Conservation (phyloP, 108 stramenopile genomes). For the Discostella stelligeroides region DNA sequence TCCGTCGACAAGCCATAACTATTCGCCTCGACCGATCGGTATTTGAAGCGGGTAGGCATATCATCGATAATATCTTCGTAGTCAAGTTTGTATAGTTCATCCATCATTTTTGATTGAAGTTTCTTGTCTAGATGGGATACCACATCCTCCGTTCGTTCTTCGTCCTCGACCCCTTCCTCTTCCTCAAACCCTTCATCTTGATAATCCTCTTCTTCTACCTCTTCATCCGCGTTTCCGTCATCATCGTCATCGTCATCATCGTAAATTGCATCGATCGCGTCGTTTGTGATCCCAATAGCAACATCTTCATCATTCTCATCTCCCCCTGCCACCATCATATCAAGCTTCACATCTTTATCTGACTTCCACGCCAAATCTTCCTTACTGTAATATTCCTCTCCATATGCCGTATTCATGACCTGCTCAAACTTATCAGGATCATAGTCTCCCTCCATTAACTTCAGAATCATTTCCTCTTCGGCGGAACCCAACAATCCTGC, state of each 20-base stretch:
- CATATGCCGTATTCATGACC: slow-evolving; percentile 87
- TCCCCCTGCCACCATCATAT: slow-evolving; percentile 51
- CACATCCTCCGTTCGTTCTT: slow-evolving; percentile 24
- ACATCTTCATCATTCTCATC: slow-evolving; percentile 58
- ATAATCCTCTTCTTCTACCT: slow-evolving; percentile 54
- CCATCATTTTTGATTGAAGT: slow-evolving; percentile 72
- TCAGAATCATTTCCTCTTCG: slow-evolving; percentile 76
- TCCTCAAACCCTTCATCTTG: slow-evolving; percentile 49
- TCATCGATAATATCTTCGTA: slow-evolving; percentile 98
- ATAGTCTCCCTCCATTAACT: slow-evolving; percentile 94
- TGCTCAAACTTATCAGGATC: slow-evolving; percentile 93
- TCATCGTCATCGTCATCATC: slow-evolving; percentile 57
- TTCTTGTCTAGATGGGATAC: slow-evolving; percentile 71
- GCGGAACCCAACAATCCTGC: slow-evolving; percentile 17
- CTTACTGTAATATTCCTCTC: slow-evolving; percentile 92
- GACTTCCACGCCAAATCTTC: slow-evolving; percentile 88
- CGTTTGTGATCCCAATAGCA: slow-evolving; percentile 61
- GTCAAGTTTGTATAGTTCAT: slow-evolving; percentile 97
- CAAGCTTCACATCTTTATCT: slow-evolving; percentile 71
- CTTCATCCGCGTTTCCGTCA: slow-evolving; percentile 31
- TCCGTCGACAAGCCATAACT: slow-evolving; percentile 91
- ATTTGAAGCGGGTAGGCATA: slow-evolving; percentile 98
- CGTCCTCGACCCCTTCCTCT: slow-evolving; percentile 16
- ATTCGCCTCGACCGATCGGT: slow-evolving; percentile 89
- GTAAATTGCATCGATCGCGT: slow-evolving; percentile 62